Conservation (phyloP, 2,329 filamentous ascomycete species). For the Alternaria metachromatica region DNA sequence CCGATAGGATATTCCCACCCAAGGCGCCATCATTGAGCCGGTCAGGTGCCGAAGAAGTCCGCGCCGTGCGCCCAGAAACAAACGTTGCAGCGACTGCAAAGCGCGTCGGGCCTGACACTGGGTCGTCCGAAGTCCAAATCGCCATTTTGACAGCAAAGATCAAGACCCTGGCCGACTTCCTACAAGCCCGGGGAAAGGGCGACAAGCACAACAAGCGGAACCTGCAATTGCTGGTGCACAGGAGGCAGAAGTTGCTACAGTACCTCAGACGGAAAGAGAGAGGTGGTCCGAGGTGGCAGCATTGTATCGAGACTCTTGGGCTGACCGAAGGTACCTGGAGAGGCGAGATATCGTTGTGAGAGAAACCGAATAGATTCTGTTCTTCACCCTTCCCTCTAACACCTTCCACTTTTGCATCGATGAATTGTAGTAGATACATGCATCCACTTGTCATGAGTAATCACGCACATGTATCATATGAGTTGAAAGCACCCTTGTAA, state of each 20-base stretch:
- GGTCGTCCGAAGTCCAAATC: conserved; percentile 96
- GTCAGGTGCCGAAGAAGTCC: conserved; percentile 53
- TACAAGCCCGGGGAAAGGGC: conserved; percentile 74
- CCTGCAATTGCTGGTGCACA: conserved; percentile 82
- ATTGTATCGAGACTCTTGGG: conserved; percentile 83
- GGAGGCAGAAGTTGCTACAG: conserved; percentile 82
- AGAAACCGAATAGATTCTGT: not conserved
- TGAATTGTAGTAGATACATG: not conserved
- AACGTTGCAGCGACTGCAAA: conserved; percentile 47
- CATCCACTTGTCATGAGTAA: not conserved
- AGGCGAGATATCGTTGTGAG: conserved; percentile 79
- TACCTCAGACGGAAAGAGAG: conserved; percentile 91
- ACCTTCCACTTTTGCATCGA: not conserved
- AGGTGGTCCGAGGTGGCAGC: conserved; percentile 87
- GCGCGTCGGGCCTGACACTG: conserved; percentile 89
- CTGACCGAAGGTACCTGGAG: conserved; percentile 89
- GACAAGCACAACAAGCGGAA: conserved; percentile 97
- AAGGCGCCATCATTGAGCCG: conserved; percentile 59
- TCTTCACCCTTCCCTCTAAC: too few species aligned
- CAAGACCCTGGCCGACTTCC: conserved; percentile 73
- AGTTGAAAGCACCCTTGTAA: not conserved
- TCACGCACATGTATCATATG: not conserved
- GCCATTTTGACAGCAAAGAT: conserved; percentile 96
- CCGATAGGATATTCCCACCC: conserved; percentile 72
- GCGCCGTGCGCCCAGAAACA: conserved; percentile 53